phyloP scores from a whole-genome alignment of 2,329 filamentous ascomycete genomes.

The Penicillium sumatraense region DNA sequence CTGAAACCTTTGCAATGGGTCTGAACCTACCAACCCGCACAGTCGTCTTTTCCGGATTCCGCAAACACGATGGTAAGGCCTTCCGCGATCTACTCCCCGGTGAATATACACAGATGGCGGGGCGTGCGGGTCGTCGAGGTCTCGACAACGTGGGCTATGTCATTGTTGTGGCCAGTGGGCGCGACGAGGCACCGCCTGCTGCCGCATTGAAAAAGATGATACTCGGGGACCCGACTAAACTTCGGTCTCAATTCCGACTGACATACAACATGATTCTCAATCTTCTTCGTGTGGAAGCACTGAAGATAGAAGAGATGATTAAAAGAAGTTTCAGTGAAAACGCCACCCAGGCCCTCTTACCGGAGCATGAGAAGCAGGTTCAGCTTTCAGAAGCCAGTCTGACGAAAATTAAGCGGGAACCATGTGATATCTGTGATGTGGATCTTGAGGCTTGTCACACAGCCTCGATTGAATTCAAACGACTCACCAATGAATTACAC shows the following conservation, averaged over 20 bases:
- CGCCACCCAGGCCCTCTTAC: conserved; percentile 89
- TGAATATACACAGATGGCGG: conserved; percentile 99
- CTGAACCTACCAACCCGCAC: conserved; percentile 94
- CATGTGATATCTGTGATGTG: conserved; percentile 79
- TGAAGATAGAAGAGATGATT: conserved; percentile 99
- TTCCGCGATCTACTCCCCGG: conserved; percentile 92
- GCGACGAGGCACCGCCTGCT: conserved; percentile 86
- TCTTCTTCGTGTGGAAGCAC: conserved; percentile 86
- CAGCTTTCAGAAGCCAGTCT: conserved; percentile 90
- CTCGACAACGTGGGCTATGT: conserved; percentile 91
- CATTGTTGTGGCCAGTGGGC: conserved; percentile 82
- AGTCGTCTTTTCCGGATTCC: conserved; percentile 95
- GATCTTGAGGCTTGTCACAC: conserved; percentile 81
- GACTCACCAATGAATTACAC: conserved; percentile 81
- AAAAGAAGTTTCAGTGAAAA: conserved; percentile 99
- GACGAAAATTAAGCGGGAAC: conserved; percentile 83
- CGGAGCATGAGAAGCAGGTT: conserved; percentile 94
- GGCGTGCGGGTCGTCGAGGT: conserved; percentile 88
- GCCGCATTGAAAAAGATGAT: conserved; percentile 89
- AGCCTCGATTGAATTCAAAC: conserved; percentile 77
- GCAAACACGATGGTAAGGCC: conserved; percentile 91
- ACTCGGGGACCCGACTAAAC: conserved; percentile 89
- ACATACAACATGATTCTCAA: conserved; percentile 99
- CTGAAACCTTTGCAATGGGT: conserved; percentile 98
- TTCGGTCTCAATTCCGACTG: conserved; percentile 92